These are phyloP conservation scores for Albizia julibrissin DNA, from an alignment of 306 rosid genomes.

Conservation along the genomic window DNA sequence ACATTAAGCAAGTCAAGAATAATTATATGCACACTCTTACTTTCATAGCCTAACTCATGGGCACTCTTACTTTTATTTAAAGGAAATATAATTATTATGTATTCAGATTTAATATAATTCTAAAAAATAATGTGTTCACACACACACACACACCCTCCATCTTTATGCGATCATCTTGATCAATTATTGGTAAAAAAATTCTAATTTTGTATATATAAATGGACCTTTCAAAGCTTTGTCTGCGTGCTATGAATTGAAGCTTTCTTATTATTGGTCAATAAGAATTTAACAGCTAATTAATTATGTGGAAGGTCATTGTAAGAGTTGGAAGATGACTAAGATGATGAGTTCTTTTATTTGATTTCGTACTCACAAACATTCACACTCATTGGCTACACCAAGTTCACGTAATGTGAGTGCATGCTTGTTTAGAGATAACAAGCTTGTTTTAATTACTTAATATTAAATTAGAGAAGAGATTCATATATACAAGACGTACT, in stretches of 20 bases:
- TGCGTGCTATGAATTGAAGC: conserved; percentile 18
- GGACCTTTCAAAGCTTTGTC: not conserved
- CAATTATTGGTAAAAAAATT: not conserved
- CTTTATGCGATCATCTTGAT: not conserved
- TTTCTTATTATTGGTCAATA: conserved; percentile 37
- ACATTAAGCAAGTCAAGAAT: not conserved
- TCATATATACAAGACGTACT: not conserved
- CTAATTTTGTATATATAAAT: not conserved
- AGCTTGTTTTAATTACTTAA: conserved; percentile 13
- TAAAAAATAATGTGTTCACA: not conserved
- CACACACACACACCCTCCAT: not conserved
- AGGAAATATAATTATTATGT: not conserved
- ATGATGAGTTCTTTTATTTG: conserved; percentile 19
- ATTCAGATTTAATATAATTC: not conserved
- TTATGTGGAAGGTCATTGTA: not conserved
- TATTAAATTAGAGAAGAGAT: not conserved
- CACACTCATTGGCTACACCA: conserved; percentile 37
- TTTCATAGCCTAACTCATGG: too few relatives aligned
- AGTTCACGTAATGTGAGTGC: conserved; percentile 17
- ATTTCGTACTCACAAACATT: conserved; percentile 35
- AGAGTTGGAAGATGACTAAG: conserved; percentile 45
- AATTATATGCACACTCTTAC: too few relatives aligned
- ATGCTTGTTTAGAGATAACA: conserved; percentile 29
- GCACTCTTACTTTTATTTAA: not conserved
- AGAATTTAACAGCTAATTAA: conserved; percentile 2